Evolutionary conservation across 2,329 filamentous ascomycete species (phyloP), one percentile per base, ranked within the genome.

Genomic region (Xylariales sp.): DNA sequence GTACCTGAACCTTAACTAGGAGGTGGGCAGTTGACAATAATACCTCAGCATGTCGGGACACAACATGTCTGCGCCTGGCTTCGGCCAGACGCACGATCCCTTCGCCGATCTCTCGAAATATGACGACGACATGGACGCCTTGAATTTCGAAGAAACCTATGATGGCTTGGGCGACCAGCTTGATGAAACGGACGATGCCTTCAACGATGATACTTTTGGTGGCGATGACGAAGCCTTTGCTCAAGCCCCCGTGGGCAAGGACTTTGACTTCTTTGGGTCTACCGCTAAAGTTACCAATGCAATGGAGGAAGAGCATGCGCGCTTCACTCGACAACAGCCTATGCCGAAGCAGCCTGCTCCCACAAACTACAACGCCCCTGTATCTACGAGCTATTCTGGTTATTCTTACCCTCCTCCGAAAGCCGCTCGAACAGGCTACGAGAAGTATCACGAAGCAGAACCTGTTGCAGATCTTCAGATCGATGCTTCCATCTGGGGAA

Each of bases 161-260:
- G 93, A 98, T 62, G 91, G 91, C 14, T 72, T 98, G 28, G 93
- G 89, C 40, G 86, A 95, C 56, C 81, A 86, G 61, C 81, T 98
- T 24, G 83, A 95, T 54, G 91, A 98, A 59, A 83, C 86, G 15
- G 87, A 91, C 55, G 93, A 98, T 69, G 88, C 78, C 35, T 88
- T 96, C 73, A 98, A 98, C 62, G 88, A 97, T 53, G 93, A 97
- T 59, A 98, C 93, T 2, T 98, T 98, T 58, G 87, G 63, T 42
- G 65, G 63, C 40, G 74, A 69, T 41, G 65, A 62, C 23, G 57
- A 58, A 40, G 65, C 62, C 24, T 66, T 60, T 14, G 56, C 60
- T 14, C 48, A 60, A 25, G 62, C 70, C 20, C 70, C 70, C 10
- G 78, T 93, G 42, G 90, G 90, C 56, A 94, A 87, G 60, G 91